These are phyloP conservation scores for Aspergillus sp. DNA, from an alignment of 2,329 filamentous ascomycete genomes.

Conservation along the genomic window DNA sequence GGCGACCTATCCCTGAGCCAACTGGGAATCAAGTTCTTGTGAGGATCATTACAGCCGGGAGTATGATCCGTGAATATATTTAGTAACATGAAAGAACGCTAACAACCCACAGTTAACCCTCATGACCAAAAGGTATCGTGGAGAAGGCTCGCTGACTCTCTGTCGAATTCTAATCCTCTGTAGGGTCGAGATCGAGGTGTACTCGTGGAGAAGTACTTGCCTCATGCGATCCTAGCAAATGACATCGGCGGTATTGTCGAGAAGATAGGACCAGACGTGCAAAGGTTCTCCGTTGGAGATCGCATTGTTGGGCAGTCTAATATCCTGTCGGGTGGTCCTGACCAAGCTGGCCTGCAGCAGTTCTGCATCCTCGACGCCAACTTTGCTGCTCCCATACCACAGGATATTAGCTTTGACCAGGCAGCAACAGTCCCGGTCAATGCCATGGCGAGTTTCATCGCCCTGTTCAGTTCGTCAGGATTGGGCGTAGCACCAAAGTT, in stretches of 20 bases:
- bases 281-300: constrained; percentile 28
- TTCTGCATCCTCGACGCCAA: constrained; percentile 36
- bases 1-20: constrained; percentile 26
- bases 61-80: too few relatives aligned
- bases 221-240: constrained; percentile 23
- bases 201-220: too few relatives aligned
- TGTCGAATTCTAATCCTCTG: too few relatives aligned
- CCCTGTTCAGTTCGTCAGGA: constrained; percentile 29
- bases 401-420: constrained; percentile 34
- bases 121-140: constrained; percentile 41
- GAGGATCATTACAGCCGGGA: constrained; percentile 32
- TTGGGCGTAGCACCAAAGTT: constrained; percentile 7
- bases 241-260: constrained; percentile 38
- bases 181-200: too few relatives aligned
- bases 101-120: constrained; percentile 13
- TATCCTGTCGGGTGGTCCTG: background rate
- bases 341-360: constrained; percentile 37
- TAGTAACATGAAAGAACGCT: too few relatives aligned
- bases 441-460: constrained; percentile 32
- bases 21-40: constrained; percentile 36
- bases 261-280: constrained; percentile 25
- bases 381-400: constrained; percentile 33
- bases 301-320: constrained; percentile 30
- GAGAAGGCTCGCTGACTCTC: too few relatives aligned
- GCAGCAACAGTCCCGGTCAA: constrained; percentile 41